Conservation (phyloP, 495 filamentous ascomycete species). For the Neurospora sp. region DNA sequence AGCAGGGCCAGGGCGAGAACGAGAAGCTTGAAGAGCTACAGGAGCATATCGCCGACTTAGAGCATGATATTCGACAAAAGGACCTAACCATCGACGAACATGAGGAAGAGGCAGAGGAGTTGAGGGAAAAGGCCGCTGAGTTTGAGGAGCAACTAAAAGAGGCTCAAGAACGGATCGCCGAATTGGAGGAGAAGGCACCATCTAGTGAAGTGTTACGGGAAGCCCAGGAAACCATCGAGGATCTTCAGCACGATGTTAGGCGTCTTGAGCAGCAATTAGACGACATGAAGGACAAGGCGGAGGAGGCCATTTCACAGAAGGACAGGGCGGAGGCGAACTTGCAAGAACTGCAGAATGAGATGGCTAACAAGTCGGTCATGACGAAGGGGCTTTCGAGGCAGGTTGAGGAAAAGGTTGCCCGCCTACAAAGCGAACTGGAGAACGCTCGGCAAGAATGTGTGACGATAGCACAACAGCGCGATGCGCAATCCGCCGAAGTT, state of each 20-base stretch:
- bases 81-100: slow-evolving; percentile 34
- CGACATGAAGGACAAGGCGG: slow-evolving; percentile 48
- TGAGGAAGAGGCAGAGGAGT: slow-evolving; percentile 32
- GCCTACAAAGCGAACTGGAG: slow-evolving; percentile 54
- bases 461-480: slow-evolving; percentile 32
- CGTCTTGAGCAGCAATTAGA: slow-evolving; percentile 39
- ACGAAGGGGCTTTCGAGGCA: slow-evolving; percentile 68
- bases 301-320: slow-evolving; percentile 54
- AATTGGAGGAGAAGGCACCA: slow-evolving; percentile 51
- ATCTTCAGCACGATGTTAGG: slow-evolving; percentile 34
- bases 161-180: slow-evolving; percentile 45
- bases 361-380: slow-evolving; percentile 67
- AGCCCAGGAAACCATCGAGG: slow-evolving; percentile 40
- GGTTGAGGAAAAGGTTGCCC: slow-evolving; percentile 57
- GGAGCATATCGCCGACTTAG: slow-evolving; percentile 50
- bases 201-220: slow-evolving; percentile 44
- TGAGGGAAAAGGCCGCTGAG: slow-evolving; percentile 40
- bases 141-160: slow-evolving; percentile 44
- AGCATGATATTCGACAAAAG: slow-evolving; percentile 46
- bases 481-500: slow-evolving; percentile 34
- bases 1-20: slow-evolving; percentile 33
- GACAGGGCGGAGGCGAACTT: slow-evolving; percentile 45
- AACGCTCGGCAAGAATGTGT: slow-evolving; percentile 49
- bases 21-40: slow-evolving; percentile 41
- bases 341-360: slow-evolving; percentile 62